These are phyloP conservation scores for Vitis vinifera DNA, from an alignment of 164 flowering plant genomes.

Conservation along the genomic window ASM3070453v1 NC_081814.1:10846501-10847000, in stretches of 20 bases:
- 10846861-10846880: constrained; percentile 91
- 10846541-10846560: constrained; percentile 92
- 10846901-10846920: constrained; percentile 96
- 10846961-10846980: constrained; percentile 67
- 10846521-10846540: constrained; percentile 95
- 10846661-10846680: constrained; percentile 96
- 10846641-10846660: constrained; percentile 98
- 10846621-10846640: constrained; percentile 99
- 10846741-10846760: constrained; percentile 84
- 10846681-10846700: constrained; percentile 98
- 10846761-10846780: constrained; percentile 91
- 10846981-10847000: constrained; percentile 65
- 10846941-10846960: constrained; percentile 85
- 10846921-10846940: constrained; percentile 93
- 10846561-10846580: constrained; percentile 99
- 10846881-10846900: constrained; percentile 93
- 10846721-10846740: constrained; percentile 83
- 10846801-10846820: constrained; percentile 99
- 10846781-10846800: constrained; percentile 94
- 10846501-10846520: constrained; percentile 83
- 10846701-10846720: constrained; percentile 88
- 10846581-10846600: constrained; percentile 94
- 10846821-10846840: constrained; percentile 90
- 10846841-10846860: constrained; percentile 89
- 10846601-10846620: constrained; percentile 97